phyloP scores from a whole-genome alignment of 192 early-diverging fungal species.

The Rhizoclosmatium globosum region DNA sequence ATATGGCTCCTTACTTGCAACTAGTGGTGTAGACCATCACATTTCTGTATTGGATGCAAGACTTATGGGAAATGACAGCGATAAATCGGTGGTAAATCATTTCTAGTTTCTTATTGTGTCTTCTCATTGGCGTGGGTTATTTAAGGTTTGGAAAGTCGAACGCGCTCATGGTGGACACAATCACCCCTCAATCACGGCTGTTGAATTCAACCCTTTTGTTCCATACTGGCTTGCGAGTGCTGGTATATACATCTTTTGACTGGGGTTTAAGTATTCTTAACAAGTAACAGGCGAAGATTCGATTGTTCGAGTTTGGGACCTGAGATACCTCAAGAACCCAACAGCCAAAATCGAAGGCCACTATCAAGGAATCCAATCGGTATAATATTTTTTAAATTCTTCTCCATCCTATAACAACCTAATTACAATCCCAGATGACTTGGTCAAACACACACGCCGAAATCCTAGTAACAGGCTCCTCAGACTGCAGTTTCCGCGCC shows the following conservation, averaged over 20 bases:
- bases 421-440: constrained; percentile 44
- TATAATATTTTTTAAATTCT: no score
- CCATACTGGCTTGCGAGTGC: constrained; percentile 79
- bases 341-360: constrained; percentile 62
- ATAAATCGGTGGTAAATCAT: constrained; percentile 30
- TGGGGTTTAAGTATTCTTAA: not conserved
- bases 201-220: constrained; percentile 76
- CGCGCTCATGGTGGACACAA: constrained; percentile 49
- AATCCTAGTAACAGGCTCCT: constrained; percentile 64
- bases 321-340: constrained; percentile 63
- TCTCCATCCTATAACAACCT: not conserved
- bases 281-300: constrained; percentile 62
- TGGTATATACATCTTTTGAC: constrained; percentile 31
- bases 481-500: constrained; percentile 65
- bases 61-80: constrained; percentile 37
- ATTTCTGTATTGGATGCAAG: constrained; percentile 52
- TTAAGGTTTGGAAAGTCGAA: constrained; percentile 59
- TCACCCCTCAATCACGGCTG: constrained; percentile 53
- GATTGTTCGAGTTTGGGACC: constrained; percentile 74
- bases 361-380: constrained; percentile 54
- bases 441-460: constrained; percentile 79
- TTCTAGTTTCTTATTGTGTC: not conserved
- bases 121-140: no score
- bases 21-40: constrained; percentile 48
- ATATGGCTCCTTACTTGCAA: constrained; percentile 42